Percentiles rank a stretch among this genome's conserved stretches.
phyloP scores from a whole-genome alignment of 495 filamentous ascomycete genomes.

The Penicillium desertorum region DNA sequence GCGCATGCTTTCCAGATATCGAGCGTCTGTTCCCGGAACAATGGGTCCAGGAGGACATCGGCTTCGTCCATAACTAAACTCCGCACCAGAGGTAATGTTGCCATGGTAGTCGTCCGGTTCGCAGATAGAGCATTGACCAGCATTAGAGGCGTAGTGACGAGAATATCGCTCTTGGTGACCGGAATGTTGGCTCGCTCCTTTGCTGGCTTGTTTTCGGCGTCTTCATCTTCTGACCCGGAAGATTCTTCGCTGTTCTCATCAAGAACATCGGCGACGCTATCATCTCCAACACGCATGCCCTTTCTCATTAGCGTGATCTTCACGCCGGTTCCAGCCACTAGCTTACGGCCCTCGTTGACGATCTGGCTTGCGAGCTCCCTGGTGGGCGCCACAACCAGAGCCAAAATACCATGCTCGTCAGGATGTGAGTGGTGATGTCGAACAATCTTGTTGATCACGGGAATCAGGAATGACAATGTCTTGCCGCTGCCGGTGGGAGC shows the following conservation, averaged over 20 bases:
- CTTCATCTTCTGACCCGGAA: conserved; percentile 39
- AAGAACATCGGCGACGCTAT: conserved; percentile 34
- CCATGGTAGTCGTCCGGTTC: conserved; percentile 40
- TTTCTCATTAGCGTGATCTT: conserved; percentile 82
- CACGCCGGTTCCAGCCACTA: conserved; percentile 73
- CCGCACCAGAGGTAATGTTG: conserved; percentile 60
- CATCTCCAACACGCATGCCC: conserved; percentile 62
- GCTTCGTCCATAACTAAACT: conserved; percentile 88
- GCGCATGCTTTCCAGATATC: conserved; percentile 79
- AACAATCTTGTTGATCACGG: conserved; percentile 73
- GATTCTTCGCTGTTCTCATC: conserved; percentile 44
- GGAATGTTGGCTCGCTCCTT: conserved; percentile 39
- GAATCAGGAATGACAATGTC: conserved; percentile 88
- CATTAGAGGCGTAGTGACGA: conserved; percentile 83
- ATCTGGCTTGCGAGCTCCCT: conserved; percentile 91
- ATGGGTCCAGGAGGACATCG: conserved; percentile 86
- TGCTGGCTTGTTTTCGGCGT: conserved; percentile 39
- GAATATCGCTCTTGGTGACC: conserved; percentile 71
- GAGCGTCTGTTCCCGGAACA: conserved; percentile 88
- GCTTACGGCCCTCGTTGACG: conserved; percentile 84
- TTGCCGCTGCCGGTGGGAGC: conserved; percentile 98
- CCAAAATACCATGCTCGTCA: conserved; percentile 51
- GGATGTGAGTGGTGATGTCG: conserved; percentile 47
- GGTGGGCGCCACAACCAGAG: conserved; percentile 84
- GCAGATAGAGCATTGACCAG: conserved; percentile 71